These are phyloP conservation scores for Saitozyma podzolica DNA, from an alignment of 768 basidiomycete genomes.

Conservation along the genomic window DNA sequence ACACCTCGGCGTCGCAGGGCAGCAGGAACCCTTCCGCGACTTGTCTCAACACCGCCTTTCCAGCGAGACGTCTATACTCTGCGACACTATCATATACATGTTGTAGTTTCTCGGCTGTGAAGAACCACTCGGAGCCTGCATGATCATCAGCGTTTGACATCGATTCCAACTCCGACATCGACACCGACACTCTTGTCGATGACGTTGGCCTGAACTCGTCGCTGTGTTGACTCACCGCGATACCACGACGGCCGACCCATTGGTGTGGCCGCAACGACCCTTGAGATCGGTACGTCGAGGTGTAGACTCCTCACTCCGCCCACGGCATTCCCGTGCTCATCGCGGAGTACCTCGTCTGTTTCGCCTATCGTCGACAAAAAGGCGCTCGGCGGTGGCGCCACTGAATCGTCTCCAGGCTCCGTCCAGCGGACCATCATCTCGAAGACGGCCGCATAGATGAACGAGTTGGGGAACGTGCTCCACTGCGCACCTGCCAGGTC, in stretches of 20 bases:
- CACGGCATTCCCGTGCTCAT: conserved; percentile 3
- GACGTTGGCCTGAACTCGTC: too few relatives aligned
- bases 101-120: not conserved
- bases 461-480: conserved; percentile 11
- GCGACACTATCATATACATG: not conserved
- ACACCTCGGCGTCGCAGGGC: not conserved
- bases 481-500: conserved; percentile 4
- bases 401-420: too few relatives aligned
- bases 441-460: conserved; percentile 9
- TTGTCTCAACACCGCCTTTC: not conserved
- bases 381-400: not conserved
- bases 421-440: conserved; percentile 8
- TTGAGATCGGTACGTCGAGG: conserved; percentile 6
- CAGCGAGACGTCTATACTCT: not conserved
- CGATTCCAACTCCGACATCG: not conserved
- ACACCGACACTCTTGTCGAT: not conserved
- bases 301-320: conserved; percentile 9
- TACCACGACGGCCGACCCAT: conserved; percentile 13
- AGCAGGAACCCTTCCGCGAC: not conserved
- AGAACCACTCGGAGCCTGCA: not conserved
- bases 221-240: conserved; percentile 4
- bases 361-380: not conserved
- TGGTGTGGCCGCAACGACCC: conserved; percentile 8
- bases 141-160: too few relatives aligned
- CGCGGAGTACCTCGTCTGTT: not conserved